Evolutionary conservation across 1,139 yeast species (phyloP).

Genomic region (Pichia sp.): DNA sequence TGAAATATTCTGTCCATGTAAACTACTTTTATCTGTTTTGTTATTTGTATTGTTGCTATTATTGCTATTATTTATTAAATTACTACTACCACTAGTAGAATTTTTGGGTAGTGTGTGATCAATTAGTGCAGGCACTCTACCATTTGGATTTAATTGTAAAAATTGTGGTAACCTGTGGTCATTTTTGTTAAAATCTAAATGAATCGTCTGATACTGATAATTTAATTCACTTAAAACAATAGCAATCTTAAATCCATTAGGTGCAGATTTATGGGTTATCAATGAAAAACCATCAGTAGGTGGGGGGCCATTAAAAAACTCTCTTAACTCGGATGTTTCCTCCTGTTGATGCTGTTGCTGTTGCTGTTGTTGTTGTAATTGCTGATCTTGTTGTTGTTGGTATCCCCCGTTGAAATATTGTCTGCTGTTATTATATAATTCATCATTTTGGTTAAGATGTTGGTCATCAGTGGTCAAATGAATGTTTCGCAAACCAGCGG

Average conservation of each 20-base stretch:
- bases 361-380: slow-evolving; percentile 1
- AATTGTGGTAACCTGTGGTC: slow-evolving; percentile 94
- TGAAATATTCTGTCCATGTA: slow-evolving; percentile 29
- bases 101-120: slow-evolving; percentile 49
- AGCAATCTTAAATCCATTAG: slow-evolving; percentile 95
- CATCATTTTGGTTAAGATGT: slow-evolving; percentile 8
- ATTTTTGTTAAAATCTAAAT: slow-evolving; percentile 80
- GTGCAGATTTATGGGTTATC: slow-evolving; percentile 88
- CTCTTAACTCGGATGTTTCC: slow-evolving; percentile 43
- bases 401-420: background rate
- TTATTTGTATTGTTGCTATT: slow-evolving; percentile 4
- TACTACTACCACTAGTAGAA: background rate
- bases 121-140: slow-evolving; percentile 88
- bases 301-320: slow-evolving; percentile 55
- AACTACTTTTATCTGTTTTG: slow-evolving; percentile 2
- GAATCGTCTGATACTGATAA: slow-evolving; percentile 72
- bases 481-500: slow-evolving; percentile 26
- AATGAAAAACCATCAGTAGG: slow-evolving; percentile 82
- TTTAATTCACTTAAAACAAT: slow-evolving; percentile 81
- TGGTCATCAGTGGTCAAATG: slow-evolving; percentile 13
- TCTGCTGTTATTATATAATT: slow-evolving; percentile 3
- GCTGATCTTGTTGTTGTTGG: slow-evolving; percentile 3
- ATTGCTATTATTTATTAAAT: slow-evolving; percentile 28
- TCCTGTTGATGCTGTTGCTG: slow-evolving; percentile 5
- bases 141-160: slow-evolving; percentile 87